phyloP scores from a whole-genome alignment of 1,139 yeast genomes.

The Candida pseudocylindracea region DNA sequence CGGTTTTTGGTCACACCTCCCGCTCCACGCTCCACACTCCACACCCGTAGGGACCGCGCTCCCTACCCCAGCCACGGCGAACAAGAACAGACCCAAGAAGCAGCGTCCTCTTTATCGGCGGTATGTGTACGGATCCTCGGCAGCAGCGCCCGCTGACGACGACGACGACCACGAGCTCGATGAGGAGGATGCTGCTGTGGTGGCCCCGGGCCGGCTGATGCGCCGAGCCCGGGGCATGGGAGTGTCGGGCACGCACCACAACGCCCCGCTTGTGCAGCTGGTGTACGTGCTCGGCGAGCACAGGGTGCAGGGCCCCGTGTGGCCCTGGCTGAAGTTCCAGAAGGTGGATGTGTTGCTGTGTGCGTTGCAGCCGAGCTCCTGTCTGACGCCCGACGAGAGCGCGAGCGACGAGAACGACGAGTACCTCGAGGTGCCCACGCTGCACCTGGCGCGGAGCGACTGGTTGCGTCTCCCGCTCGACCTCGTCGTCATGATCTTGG shows the following conservation, averaged over 20 bases:
- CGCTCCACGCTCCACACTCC: no score
- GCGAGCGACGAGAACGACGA: no score
- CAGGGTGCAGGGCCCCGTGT: conserved; percentile 8
- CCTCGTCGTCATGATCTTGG: conserved; percentile 28
- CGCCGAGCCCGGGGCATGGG: conserved; percentile 2
- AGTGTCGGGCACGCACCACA: conserved; percentile 8
- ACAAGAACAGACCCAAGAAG: conserved; percentile 72
- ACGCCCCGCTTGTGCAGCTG: conserved; percentile 11
- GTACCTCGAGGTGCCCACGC: no score
- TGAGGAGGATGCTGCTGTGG: conserved; percentile 5
- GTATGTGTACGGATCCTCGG: conserved; percentile 38
- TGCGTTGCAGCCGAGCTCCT: background rate
- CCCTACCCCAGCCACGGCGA: conserved; percentile 27
- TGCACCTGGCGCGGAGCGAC: background rate
- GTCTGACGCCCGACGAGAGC: no score
- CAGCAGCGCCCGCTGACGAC: background rate
- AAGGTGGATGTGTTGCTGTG: conserved; percentile 17
- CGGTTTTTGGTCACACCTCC: background rate
- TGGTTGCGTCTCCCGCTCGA: conserved; percentile 26
- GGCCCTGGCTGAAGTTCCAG: conserved; percentile 23
- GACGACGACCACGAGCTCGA: conserved; percentile 14
- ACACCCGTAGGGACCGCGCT: background rate
- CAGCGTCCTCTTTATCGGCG: conserved; percentile 54
- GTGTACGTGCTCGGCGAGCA: conserved; percentile 12
- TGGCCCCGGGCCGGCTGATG: no score